A percentile compares a stretch with the other conserved stretches of the same genome.
Conservation (phyloP, 345 rosid species). For the Sisymbrium irio region DNA sequence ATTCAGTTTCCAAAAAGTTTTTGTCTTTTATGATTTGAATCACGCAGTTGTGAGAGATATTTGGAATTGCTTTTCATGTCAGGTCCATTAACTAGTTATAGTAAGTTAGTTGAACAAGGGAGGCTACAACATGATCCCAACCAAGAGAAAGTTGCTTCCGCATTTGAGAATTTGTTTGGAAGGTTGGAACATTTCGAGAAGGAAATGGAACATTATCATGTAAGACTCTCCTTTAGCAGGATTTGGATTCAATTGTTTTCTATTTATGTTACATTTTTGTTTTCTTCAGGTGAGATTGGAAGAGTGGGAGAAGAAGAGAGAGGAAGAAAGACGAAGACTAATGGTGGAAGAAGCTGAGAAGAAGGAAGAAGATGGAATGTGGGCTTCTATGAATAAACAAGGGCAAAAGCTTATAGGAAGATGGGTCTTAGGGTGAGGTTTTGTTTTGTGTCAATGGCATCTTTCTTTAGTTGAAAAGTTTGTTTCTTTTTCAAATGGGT, state of each 20-base stretch:
- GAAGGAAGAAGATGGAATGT: constrained; percentile 57
- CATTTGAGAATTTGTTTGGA: constrained; percentile 61
- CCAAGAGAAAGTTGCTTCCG: constrained; percentile 73
- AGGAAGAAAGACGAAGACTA: constrained; percentile 58
- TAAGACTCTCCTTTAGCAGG: constrained; percentile 17
- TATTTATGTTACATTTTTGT: background rate
- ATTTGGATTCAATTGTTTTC: background rate
- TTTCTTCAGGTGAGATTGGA: constrained; percentile 53
- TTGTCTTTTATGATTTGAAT: background rate
- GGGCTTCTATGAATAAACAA: constrained; percentile 56
- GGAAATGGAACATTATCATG: constrained; percentile 85
- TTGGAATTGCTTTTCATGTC: constrained; percentile 6
- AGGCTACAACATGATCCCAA: constrained; percentile 69
- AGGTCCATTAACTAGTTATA: constrained; percentile 57
- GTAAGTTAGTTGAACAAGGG: constrained; percentile 62
- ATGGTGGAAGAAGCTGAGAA: constrained; percentile 76
- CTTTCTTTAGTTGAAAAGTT: background rate
- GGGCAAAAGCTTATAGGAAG: constrained; percentile 52
- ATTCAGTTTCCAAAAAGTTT: background rate
- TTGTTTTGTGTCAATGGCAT: background rate
- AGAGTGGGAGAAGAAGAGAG: constrained; percentile 80
- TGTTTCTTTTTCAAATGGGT: background rate
- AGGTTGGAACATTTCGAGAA: constrained; percentile 79
- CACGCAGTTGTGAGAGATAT: background rate
- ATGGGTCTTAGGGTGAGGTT: constrained; percentile 60